Percentiles rank a stretch among this genome's conserved stretches.
Evolutionary conservation across 2,329 filamentous ascomycete species (phyloP).

Genomic region (Chalara sp.): DNA sequence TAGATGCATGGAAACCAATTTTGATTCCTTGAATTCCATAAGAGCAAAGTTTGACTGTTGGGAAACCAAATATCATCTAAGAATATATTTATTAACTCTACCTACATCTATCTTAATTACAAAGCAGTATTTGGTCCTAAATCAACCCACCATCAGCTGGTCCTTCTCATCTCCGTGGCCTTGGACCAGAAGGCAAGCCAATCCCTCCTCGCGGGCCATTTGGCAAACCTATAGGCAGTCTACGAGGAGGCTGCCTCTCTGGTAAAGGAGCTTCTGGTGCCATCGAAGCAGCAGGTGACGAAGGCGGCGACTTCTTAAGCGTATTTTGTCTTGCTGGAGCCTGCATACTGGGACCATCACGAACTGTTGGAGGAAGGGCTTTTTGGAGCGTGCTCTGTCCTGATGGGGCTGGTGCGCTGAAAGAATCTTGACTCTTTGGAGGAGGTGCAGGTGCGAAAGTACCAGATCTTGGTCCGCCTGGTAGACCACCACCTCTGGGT

Average conservation of each 20-base stretch:
- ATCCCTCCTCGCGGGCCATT: neutral
- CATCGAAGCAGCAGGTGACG: neutral
- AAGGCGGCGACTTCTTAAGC: neutral
- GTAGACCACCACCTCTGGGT: slow-evolving; percentile 4
- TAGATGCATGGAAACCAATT: no score
- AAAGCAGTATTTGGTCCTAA: neutral
- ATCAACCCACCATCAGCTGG: neutral
- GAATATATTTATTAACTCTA: no score
- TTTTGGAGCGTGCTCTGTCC: neutral
- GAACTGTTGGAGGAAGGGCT: neutral
- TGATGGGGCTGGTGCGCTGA: no score
- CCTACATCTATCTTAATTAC: neutral
- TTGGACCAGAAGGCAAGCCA: neutral
- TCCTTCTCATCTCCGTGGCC: neutral
- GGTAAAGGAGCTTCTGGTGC: neutral
- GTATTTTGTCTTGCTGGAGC: neutral
- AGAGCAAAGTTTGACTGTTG: no score
- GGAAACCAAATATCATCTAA: no score
- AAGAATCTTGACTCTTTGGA: neutral
- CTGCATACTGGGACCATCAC: neutral
- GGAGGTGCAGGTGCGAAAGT: neutral
- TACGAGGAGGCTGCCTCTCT: neutral
- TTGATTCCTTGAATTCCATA: no score
- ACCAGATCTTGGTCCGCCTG: slow-evolving; percentile 3
- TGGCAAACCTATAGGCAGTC: neutral